Percentiles rank a stretch among this genome's conserved stretches.
Evolutionary conservation across 2,329 filamentous ascomycete species (phyloP).

Genomic region (Xylaria digitata): DNA sequence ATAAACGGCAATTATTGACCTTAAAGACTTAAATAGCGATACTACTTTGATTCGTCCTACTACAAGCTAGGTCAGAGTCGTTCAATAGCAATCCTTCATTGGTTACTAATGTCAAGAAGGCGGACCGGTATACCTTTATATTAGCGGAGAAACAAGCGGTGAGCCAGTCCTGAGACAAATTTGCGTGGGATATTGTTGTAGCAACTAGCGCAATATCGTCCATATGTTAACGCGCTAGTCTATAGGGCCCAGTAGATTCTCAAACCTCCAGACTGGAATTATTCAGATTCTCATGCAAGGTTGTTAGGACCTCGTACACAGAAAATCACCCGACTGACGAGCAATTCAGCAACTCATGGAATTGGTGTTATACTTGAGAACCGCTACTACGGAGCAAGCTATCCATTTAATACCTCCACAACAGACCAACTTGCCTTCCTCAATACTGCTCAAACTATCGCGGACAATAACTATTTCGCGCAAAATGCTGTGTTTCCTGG

Average conservation of each 20-base stretch:
- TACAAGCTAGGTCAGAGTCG: slow-evolving; percentile 56
- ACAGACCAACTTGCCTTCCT: slow-evolving; percentile 62
- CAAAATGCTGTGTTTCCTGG: slow-evolving; percentile 59
- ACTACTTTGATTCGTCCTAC: slow-evolving; percentile 64
- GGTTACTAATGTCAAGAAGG: slow-evolving; percentile 50
- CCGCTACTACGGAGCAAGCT: slow-evolving; percentile 62
- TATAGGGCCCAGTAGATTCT: slow-evolving; percentile 44
- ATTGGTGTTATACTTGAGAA: slow-evolving; percentile 66
- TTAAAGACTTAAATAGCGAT: slow-evolving; percentile 49
- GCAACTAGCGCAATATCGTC: neutral
- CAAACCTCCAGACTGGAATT: slow-evolving; percentile 51
- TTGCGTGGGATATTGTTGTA: neutral
- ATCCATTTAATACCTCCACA: slow-evolving; percentile 59
- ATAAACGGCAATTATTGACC: too few relatives aligned
- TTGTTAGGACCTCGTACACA: neutral
- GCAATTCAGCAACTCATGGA: slow-evolving; percentile 57
- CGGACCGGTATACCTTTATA: slow-evolving; percentile 55
- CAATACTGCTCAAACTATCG: slow-evolving; percentile 64
- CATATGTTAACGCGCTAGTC: neutral
- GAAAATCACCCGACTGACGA: slow-evolving; percentile 8
- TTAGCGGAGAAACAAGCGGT: slow-evolving; percentile 50
- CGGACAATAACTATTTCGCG: slow-evolving; percentile 64
- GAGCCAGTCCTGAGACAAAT: neutral
- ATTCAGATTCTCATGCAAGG: slow-evolving; percentile 65
- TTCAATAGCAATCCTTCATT: neutral